Evolutionary conservation across 1,284 basidiomycete genomes (phyloP).

Genomic region (Trichosporon sp.): DNA sequence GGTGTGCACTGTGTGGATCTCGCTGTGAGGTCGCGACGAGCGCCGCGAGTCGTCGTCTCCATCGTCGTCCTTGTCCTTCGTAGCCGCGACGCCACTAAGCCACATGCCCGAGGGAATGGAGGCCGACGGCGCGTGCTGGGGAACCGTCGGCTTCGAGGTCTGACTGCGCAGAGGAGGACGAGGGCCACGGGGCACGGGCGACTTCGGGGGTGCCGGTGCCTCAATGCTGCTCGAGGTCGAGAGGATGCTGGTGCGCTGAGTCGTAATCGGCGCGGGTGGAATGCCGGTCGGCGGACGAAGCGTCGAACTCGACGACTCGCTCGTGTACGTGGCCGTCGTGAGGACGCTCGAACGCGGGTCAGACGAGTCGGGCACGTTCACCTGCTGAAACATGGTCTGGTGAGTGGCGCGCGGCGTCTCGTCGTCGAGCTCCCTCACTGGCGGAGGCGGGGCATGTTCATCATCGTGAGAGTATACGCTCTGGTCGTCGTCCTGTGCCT

Average conservation of each 20-base stretch:
- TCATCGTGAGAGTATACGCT: constrained; percentile 10
- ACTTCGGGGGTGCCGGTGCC: not conserved
- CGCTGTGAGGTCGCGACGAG: not conserved
- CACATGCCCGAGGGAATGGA: not conserved
- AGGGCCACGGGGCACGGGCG: not conserved
- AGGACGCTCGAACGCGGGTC: not conserved
- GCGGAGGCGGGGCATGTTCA: not conserved
- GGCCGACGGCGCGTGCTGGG: not conserved
- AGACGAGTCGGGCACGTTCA: not conserved
- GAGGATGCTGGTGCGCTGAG: not conserved
- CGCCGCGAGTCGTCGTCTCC: not conserved
- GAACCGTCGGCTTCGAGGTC: not conserved
- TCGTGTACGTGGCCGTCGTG: not conserved
- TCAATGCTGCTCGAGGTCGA: not conserved
- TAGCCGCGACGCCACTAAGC: not conserved
- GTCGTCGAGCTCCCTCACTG: not conserved
- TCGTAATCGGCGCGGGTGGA: not conserved
- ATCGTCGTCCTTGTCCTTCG: not conserved
- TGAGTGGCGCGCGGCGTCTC: not conserved
- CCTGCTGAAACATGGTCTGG: not conserved
- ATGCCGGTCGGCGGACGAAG: not conserved
- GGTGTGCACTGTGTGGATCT: not conserved
- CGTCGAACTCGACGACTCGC: not conserved
- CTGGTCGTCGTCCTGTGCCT: not conserved
- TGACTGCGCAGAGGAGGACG: not conserved